Percentiles rank a stretch among this genome's conserved stretches.
phyloP scores from a whole-genome alignment of 2,329 filamentous ascomycete genomes.

The Pseudopyricularia cyperi region DNA sequence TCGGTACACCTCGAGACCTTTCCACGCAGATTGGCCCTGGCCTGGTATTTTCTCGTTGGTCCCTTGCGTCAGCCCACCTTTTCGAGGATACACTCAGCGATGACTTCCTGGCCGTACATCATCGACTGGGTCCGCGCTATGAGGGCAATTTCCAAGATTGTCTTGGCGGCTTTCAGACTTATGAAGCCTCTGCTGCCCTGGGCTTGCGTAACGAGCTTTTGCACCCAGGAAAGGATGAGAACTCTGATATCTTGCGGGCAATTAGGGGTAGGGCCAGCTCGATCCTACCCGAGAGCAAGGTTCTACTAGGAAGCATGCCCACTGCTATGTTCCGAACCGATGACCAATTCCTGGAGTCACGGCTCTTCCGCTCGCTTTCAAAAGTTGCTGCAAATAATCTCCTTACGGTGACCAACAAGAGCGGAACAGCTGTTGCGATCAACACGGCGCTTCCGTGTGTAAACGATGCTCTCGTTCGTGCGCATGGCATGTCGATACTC shows the following conservation, averaged over 20 bases:
- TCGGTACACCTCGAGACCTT: slow-evolving; percentile 84
- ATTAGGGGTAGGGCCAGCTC: slow-evolving; percentile 75
- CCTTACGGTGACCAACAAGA: slow-evolving; percentile 56
- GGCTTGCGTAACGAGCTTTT: slow-evolving; percentile 86
- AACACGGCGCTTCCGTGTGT: slow-evolving; percentile 81
- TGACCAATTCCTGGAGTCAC: slow-evolving; percentile 64
- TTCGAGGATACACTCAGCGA: slow-evolving; percentile 82
- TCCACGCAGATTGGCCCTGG: slow-evolving; percentile 63
- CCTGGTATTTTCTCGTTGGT: slow-evolving; percentile 69
- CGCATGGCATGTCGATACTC: slow-evolving; percentile 70
- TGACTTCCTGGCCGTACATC: slow-evolving; percentile 82
- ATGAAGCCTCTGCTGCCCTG: slow-evolving; percentile 79
- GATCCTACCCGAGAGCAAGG: slow-evolving; percentile 67
- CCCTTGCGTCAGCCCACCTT: slow-evolving; percentile 76
- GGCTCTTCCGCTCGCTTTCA: slow-evolving; percentile 64
- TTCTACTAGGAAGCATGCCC: slow-evolving; percentile 74
- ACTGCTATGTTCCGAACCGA: slow-evolving; percentile 70
- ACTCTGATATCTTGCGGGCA: slow-evolving; percentile 80
- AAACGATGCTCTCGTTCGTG: slow-evolving; percentile 73
- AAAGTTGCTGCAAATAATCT: slow-evolving; percentile 55
- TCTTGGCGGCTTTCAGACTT: slow-evolving; percentile 90
- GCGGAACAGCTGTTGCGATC: slow-evolving; percentile 67
- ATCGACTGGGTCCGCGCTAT: slow-evolving; percentile 79
- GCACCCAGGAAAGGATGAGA: slow-evolving; percentile 79
- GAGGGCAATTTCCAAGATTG: slow-evolving; percentile 96